phyloP scores from a whole-genome alignment of 1,284 basidiomycete genomes.

The Cryptococcus deneoformans region DNA sequence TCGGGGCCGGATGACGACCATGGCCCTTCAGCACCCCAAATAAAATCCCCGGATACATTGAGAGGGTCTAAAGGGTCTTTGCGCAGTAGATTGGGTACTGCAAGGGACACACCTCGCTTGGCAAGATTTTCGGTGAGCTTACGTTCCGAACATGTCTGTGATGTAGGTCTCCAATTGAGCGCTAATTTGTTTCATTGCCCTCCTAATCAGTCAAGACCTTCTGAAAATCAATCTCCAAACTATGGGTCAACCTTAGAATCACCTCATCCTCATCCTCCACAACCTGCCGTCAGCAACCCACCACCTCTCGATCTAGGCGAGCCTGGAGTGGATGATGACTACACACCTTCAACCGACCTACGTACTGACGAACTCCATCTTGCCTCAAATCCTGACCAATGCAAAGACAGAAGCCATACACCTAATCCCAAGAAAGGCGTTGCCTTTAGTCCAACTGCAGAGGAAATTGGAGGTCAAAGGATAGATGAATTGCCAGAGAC shows the following conservation, averaged over 20 bases:
- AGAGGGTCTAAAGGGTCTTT: not conserved
- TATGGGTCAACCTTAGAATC: constrained; percentile 36
- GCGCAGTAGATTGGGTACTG: not conserved
- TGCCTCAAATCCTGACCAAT: not conserved
- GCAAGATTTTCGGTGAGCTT: constrained; percentile 5
- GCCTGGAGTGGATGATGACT: constrained; percentile 10
- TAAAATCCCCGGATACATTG: constrained; percentile 9
- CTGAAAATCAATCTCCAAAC: constrained; percentile 5
- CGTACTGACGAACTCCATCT: not conserved
- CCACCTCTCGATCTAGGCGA: constrained; percentile 44
- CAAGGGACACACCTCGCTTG: constrained; percentile 5
- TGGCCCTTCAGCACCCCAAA: constrained; percentile 34
- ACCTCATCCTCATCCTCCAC: constrained; percentile 24
- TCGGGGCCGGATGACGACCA: constrained; percentile 44
- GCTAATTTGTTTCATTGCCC: too few relatives aligned
- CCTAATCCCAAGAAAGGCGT: constrained; percentile 7
- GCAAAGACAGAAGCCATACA: not conserved
- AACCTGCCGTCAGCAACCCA: constrained; percentile 9
- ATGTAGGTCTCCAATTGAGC: not conserved
- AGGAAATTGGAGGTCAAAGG: constrained; percentile 6
- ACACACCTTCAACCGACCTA: not conserved
- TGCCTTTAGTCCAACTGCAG: constrained; percentile 12
- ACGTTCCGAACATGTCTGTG: not conserved
- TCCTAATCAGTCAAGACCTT: constrained; percentile 3
- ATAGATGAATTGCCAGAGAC: constrained; percentile 3